Base-by-base conservation (phyloP, 2,329 filamentous ascomycete species). In the Colletotrichum musae region DNA sequence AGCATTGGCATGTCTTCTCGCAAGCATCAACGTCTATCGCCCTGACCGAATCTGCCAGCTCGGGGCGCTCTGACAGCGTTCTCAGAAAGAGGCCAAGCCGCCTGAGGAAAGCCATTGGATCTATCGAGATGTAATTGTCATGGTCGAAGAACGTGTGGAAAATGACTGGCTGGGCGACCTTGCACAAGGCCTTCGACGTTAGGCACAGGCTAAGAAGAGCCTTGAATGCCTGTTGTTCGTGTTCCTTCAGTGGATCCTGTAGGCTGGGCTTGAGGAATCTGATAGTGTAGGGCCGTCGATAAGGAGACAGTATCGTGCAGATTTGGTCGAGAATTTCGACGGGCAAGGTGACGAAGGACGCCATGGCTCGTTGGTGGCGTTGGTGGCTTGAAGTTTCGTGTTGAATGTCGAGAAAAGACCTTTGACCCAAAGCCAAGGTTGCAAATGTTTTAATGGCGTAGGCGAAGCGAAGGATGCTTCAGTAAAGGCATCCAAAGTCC, bases 271-370 rank as follows among this genome's bases (percentile, higher is more conserved):
- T 43, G 41, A 43, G 15, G 6, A 43, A 7, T 28, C 36, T 21
- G 12, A 45, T 21, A 15, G 4, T 43, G 53, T 57, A 24, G 3
- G 36, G 36, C 26, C 36, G 53, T 21, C 36, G 39, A 26, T 57
- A 36, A 26, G 32, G 18, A 36, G 32, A 57, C 0, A 57, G 36
- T 26, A 41, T n/a, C 6, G 5, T 57, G 53, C 36, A 57, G 6
- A 57, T 43, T n/a, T 28, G 3, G 36, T 43, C 32, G 36, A 57
- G 53, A 15, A 57, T 43, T 10, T 57, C 53, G 21, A 57, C 18
- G 12, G 53, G 53, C 18, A 57, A 24, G 18, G 41, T n/a, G 10
- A 36, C 41, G 41, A 58, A 15, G 16, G 21, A 9, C 9, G 15
- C 21, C 41, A 47, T 47, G 10, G 47, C 9, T 16, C 28, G 26